phyloP scores from a whole-genome alignment of 2,329 filamentous ascomycete genomes.

The Cladosporium oxysporum region DNA sequence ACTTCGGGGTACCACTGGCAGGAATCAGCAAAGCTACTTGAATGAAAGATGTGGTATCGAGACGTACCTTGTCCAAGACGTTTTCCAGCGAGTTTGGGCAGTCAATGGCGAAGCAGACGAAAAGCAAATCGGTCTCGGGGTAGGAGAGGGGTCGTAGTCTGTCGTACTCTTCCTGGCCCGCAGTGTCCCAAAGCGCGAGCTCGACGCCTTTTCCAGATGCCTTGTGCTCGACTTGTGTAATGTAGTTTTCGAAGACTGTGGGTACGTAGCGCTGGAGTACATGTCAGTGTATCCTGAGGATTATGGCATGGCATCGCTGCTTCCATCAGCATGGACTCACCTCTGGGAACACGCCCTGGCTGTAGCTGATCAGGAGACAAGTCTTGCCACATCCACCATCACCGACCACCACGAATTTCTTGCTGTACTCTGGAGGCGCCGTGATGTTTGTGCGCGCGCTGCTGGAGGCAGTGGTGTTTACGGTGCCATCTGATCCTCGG shows the following conservation, averaged over 20 bases:
- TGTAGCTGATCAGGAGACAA: constrained; percentile 97
- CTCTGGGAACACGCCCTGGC: constrained; percentile 98
- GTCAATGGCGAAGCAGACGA: constrained; percentile 99
- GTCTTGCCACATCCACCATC: constrained; percentile 99
- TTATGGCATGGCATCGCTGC: not conserved
- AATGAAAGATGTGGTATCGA: not conserved
- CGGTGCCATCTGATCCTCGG: constrained; percentile 22
- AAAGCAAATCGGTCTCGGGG: constrained; percentile 95
- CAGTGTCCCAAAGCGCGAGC: constrained; percentile 96
- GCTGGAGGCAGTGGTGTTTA: constrained; percentile 47
- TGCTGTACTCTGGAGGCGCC: constrained; percentile 89
- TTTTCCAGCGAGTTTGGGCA: constrained; percentile 98
- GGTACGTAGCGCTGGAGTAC: constrained; percentile 90
- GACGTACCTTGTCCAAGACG: constrained; percentile 91
- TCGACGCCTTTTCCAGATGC: constrained; percentile 91
- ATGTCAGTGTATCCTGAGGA: constrained; percentile 23
- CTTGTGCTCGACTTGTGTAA: constrained; percentile 90
- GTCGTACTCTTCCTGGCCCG: constrained; percentile 98
- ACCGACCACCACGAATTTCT: constrained; percentile 98
- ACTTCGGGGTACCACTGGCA: constrained; percentile 97
- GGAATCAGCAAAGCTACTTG: constrained; percentile 21
- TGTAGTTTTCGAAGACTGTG: constrained; percentile 99
- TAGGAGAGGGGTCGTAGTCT: constrained; percentile 93
- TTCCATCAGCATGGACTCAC: constrained; percentile 54
- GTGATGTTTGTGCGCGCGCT: constrained; percentile 81